Base-by-base conservation (phyloP, 139 green algal genomes). In the Monoraphidium neglectum region DNA sequence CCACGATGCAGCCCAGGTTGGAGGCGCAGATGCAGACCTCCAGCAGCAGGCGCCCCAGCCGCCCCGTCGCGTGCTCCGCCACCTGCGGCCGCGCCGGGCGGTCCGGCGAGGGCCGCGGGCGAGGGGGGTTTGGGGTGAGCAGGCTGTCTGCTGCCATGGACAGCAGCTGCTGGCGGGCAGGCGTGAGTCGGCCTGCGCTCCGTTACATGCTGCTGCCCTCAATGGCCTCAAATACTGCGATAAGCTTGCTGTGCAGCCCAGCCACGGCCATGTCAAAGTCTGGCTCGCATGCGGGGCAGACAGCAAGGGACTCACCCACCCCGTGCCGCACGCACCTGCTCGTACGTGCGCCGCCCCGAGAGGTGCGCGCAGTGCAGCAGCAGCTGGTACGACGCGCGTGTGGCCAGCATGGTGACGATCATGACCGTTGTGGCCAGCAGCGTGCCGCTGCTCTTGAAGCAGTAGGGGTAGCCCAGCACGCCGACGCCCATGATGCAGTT, bases 281-380 rank as follows among this genome's bases (percentile, higher is more conserved):
- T n/a, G n/a, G n/a, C n/a, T n/a, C n/a, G n/a, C n/a, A n/a, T n/a
- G n/a, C n/a, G n/a, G n/a, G n/a, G n/a, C n/a, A n/a, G n/a, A n/a
- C n/a, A n/a, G n/a, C n/a, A n/a, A n/a, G n/a, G n/a, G n/a, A n/a
- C n/a, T n/a, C n/a, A n/a, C n/a, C n/a, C n/a, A n/a, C n/a, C n/a
- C n/a, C n/a, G n/a, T n/a, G n/a, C n/a, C n/a, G n/a, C 38, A n/a
- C 84, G 86, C 10, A 95, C 68, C 36, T 94, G 90, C 59, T 95
- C 90, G 51, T 93, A 94, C 1, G 74, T 90, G 10, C 78, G 78
- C 54, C 83, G 84, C 40, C 82, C 78, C 66, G 72, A 84, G 28
- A 94, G 80, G 70, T 96, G 90, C 40, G 72, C 78, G 60, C 81
- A 83, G 79, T 91, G 78, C 38, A 96, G 79, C 69, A 97, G 79